phyloP scores from a whole-genome alignment of 306 rosid species.

The Prunus davidiana region DNA sequence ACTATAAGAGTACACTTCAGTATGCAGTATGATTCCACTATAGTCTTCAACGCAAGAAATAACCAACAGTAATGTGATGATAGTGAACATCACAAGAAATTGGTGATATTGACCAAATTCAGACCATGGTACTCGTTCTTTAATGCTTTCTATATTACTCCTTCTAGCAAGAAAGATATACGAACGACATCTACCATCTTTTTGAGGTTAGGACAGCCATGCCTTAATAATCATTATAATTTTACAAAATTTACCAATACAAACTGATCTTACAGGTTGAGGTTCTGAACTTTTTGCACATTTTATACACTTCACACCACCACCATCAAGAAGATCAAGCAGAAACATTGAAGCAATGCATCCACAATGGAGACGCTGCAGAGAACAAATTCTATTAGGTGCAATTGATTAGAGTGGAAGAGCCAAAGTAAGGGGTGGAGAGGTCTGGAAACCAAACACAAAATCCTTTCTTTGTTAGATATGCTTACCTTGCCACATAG shows the following conservation, averaged over 20 bases:
- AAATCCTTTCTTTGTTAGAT: neutral
- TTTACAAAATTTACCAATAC: neutral
- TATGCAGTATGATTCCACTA: neutral
- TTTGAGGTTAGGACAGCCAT: neutral
- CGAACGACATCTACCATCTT: neutral
- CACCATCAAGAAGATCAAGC: slow-evolving; percentile 75
- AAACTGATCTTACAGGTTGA: slow-evolving; percentile 51
- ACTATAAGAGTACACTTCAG: neutral
- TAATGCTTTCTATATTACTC: neutral
- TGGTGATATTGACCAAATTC: neutral
- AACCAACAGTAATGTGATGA: neutral
- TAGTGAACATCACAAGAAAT: neutral
- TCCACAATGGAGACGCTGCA: slow-evolving; percentile 93
- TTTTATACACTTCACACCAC: slow-evolving; percentile 76
- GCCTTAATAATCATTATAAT: neutral
- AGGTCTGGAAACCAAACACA: slow-evolving; percentile 3
- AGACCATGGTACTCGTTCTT: neutral
- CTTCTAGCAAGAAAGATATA: neutral
- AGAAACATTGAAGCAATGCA: slow-evolving; percentile 71
- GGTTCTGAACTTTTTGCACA: slow-evolving; percentile 53
- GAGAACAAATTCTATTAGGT: slow-evolving; percentile 21
- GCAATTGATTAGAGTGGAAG: neutral
- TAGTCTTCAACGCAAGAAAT: slow-evolving; percentile 18
- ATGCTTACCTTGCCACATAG: slow-evolving; percentile 74
- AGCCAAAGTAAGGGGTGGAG: neutral